A percentile compares a stretch with the other conserved stretches of the same genome.
Conservation (phyloP, 2,329 filamentous ascomycete genomes). For the Incumbomyces delicatus region DNA sequence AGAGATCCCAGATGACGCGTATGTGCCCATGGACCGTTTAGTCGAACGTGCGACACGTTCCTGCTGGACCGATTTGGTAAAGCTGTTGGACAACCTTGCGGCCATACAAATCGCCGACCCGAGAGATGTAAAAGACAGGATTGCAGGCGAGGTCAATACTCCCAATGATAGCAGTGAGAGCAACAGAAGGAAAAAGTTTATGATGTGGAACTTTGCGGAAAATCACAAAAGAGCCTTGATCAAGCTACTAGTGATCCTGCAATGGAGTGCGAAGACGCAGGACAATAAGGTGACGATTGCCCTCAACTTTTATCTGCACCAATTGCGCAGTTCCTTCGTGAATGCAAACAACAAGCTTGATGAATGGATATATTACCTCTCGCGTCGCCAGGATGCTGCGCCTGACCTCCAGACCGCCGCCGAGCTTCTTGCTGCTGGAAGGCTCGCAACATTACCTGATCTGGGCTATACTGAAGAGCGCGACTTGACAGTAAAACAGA, state of each 20-base stretch:
- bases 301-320: conserved; percentile 63
- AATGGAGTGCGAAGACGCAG: conserved; percentile 74
- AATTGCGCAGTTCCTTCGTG: conserved; percentile 52
- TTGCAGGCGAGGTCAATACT: conserved; percentile 4
- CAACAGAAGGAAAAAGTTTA: conserved; percentile 66
- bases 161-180: conserved; percentile 36
- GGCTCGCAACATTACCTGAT: conserved; percentile 69
- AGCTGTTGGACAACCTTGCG: conserved; percentile 60
- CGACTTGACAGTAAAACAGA: conserved; percentile 59
- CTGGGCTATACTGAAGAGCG: conserved; percentile 69
- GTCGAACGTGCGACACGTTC: conserved; percentile 72
- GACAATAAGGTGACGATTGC: conserved; percentile 84
- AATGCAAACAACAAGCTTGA: conserved; percentile 53
- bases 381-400: conserved; percentile 66
- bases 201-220: conserved; percentile 67
- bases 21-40: conserved; percentile 61
- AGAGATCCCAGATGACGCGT: conserved; percentile 16
- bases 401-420: conserved; percentile 86
- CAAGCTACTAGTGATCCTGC: conserved; percentile 79
- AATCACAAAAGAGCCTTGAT: conserved; percentile 78
- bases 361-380: conserved; percentile 63
- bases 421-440: conserved; percentile 70
- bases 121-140: conserved; percentile 26
- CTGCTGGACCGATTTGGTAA: conserved; percentile 67
- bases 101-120: conserved; percentile 49